phyloP scores from a whole-genome alignment of 108 stramenopile species.

The Nannochloropsis gaditana region DNA sequence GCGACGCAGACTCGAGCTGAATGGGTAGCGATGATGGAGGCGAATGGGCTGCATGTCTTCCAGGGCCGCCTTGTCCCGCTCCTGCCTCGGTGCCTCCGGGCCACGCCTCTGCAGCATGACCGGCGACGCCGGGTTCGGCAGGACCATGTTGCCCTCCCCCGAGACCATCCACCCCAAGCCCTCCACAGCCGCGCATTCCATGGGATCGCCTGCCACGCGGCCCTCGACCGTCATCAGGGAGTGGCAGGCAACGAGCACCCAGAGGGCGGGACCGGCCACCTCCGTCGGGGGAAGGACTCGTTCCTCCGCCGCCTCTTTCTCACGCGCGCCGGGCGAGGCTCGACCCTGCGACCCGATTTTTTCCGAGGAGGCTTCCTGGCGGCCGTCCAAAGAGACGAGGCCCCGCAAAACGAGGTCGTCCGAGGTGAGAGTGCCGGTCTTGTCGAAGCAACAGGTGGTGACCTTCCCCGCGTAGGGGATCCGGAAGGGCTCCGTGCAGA shows the following conservation, averaged over 20 bases:
- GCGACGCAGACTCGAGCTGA: conserved; percentile 73
- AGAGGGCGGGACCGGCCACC: conserved; percentile 44
- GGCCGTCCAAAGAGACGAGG: conserved; percentile 44
- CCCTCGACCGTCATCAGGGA: conserved; percentile 57
- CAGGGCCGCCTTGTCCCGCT: conserved; percentile 24
- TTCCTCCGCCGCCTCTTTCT: not conserved
- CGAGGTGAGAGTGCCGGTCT: conserved; percentile 91
- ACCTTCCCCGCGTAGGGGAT: conserved; percentile 82
- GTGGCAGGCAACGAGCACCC: conserved; percentile 84
- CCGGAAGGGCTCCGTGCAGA: conserved; percentile 93
- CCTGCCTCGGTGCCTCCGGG: not conserved
- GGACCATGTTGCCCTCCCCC: not conserved
- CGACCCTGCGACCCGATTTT: not conserved
- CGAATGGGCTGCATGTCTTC: conserved; percentile 44
- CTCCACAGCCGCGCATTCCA: conserved; percentile 78
- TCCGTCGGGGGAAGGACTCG: not conserved
- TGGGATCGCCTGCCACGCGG: conserved; percentile 73
- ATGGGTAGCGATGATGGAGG: conserved; percentile 63
- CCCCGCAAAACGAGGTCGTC: conserved; percentile 81
- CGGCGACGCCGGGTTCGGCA: conserved; percentile 6
- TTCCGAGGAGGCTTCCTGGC: not conserved
- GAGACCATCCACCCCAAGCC: conserved; percentile 62
- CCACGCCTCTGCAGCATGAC: not conserved
- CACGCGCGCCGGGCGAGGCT: conserved; percentile 21
- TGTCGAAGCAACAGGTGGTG: conserved; percentile 85